Evolutionary conservation across 495 filamentous ascomycete genomes (phyloP).

Genomic region (Margaritispora aquatica): DNA sequence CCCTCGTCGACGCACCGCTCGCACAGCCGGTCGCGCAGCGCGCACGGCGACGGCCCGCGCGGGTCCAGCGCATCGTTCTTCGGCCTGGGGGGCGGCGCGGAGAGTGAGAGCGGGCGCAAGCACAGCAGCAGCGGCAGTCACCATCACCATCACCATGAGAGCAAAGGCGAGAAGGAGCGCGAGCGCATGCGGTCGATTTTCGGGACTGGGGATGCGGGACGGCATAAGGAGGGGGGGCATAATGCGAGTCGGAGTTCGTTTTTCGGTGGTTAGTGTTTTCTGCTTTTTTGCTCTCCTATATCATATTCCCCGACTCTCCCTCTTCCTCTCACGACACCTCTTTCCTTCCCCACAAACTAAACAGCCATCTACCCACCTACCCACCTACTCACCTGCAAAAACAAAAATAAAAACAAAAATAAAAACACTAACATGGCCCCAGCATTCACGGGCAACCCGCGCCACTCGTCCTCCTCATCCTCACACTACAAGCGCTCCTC

Average conservation of each 20-base stretch:
- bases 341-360: too few relatives aligned
- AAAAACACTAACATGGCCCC: too few relatives aligned
- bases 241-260: background rate
- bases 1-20: background rate
- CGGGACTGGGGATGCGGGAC: background rate
- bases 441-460: too few relatives aligned
- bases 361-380: too few relatives aligned
- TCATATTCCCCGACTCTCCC: background rate
- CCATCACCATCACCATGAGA: too few relatives aligned
- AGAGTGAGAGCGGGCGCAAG: too few relatives aligned
- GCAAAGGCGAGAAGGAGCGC: background rate
- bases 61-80: background rate
- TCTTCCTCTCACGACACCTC: background rate
- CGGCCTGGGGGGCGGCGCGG: slow-evolving; percentile 16
- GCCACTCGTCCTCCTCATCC: slow-evolving; percentile 50
- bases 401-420: too few relatives aligned
- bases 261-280: background rate
- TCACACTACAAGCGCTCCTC: slow-evolving; percentile 67
- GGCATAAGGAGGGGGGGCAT: background rate
- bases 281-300: background rate
- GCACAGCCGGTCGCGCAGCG: background rate
- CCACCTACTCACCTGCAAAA: too few relatives aligned
- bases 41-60: background rate
- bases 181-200: background rate
- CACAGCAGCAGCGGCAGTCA: slow-evolving; percentile 25